phyloP scores from a whole-genome alignment of 2,329 filamentous ascomycete genomes.

The Pseudocercospora fijiensis region DNA sequence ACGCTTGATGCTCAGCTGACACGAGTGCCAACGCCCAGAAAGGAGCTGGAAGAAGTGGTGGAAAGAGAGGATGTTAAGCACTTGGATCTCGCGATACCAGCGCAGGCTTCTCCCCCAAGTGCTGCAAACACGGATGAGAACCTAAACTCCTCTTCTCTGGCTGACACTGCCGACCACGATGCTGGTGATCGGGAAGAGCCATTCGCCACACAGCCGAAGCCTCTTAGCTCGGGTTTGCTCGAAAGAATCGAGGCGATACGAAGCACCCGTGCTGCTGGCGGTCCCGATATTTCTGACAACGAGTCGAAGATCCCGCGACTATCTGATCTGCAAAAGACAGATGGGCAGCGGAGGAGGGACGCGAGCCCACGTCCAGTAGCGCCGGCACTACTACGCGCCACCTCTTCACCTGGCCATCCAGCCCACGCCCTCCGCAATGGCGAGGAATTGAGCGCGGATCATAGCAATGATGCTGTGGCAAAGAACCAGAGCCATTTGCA shows the following conservation, averaged over 20 bases:
- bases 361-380: slow-evolving; percentile 41
- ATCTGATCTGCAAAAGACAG: slow-evolving; percentile 34
- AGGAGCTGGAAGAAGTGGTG: slow-evolving; percentile 36
- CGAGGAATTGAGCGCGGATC: slow-evolving; percentile 22
- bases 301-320: slow-evolving; percentile 41
- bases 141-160: slow-evolving; percentile 15
- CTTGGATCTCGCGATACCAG: slow-evolving; percentile 59
- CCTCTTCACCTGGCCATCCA: slow-evolving; percentile 48
- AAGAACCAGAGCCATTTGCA: neutral
- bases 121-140: neutral
- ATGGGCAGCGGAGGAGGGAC: slow-evolving; percentile 36
- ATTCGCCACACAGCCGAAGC: slow-evolving; percentile 37
- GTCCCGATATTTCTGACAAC: slow-evolving; percentile 22
- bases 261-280: slow-evolving; percentile 29
- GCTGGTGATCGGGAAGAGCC: slow-evolving; percentile 30
- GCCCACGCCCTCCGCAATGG: slow-evolving; percentile 34
- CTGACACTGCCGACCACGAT: slow-evolving; percentile 17
- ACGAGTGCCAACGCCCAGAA: slow-evolving; percentile 32
- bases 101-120: slow-evolving; percentile 18
- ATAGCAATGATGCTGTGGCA: slow-evolving; percentile 29
- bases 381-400: slow-evolving; percentile 52
- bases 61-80: slow-evolving; percentile 59
- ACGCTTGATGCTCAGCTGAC: slow-evolving; percentile 23
- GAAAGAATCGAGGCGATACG: slow-evolving; percentile 42
- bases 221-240: slow-evolving; percentile 38